A percentile compares a stretch with the other conserved stretches of the same genome.
phyloP scores from a whole-genome alignment of 805 yeast species.

The Hanseniaspora clermontiae region DNA sequence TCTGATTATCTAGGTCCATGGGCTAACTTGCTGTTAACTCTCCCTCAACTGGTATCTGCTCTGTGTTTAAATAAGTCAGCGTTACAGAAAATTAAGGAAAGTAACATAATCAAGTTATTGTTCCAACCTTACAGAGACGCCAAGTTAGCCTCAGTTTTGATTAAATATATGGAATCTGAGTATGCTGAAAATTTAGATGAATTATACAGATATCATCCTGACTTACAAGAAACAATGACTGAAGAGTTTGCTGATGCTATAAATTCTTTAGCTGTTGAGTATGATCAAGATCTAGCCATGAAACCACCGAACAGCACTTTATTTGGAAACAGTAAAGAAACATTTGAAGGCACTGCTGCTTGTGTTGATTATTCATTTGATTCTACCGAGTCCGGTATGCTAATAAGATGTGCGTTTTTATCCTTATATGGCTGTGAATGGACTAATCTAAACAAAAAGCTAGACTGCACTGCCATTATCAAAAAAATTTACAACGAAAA shows the following conservation, averaged over 20 bases:
- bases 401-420: background rate
- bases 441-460: background rate
- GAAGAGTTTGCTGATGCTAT: slow-evolving; percentile 37
- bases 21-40: slow-evolving; percentile 42
- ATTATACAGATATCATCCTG: slow-evolving; percentile 70
- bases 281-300: background rate
- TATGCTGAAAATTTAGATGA: slow-evolving; percentile 67
- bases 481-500: slow-evolving; percentile 1
- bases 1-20: slow-evolving; percentile 44
- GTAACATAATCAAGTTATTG: slow-evolving; percentile 31
- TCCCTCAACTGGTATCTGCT: slow-evolving; percentile 73
- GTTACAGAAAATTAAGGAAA: slow-evolving; percentile 37
- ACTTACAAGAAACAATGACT: slow-evolving; percentile 46
- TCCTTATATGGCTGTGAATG: slow-evolving; percentile 12
- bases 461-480: background rate
- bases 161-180: slow-evolving; percentile 40
- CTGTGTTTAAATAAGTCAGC: slow-evolving; percentile 69
- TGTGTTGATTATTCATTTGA: background rate
- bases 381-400: slow-evolving; percentile 2
- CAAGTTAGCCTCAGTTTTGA: slow-evolving; percentile 40
- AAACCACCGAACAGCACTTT: background rate
- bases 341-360: background rate
- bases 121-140: slow-evolving; percentile 41
- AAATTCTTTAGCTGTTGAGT: slow-evolving; percentile 23
- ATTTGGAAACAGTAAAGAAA: background rate